Base-by-base conservation (phyloP, 306 rosid species). In the Hippophae gyantsensis region DNA sequence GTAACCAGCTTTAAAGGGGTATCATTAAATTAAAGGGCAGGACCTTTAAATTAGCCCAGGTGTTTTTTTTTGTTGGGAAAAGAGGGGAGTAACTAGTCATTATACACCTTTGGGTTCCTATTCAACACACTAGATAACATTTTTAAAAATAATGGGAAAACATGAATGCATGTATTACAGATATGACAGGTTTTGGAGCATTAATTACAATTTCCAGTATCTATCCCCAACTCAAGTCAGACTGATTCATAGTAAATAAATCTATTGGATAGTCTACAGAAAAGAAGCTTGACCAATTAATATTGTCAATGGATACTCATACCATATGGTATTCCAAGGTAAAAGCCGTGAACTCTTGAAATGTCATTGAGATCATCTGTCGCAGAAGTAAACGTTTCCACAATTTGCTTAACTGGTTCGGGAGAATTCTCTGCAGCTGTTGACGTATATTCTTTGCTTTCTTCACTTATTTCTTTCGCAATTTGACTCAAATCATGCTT, bases 281-380 rank as follows among this genome's bases (percentile, higher is more conserved):
- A 5, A 6, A 25, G 25, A 10, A 18, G 10, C 12, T 38, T 42
- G 12, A 6, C 12, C 48, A 9, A n/a, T 38, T 48, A 43, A 18
- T 10, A 27, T 50, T 9, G 57, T 47, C 27, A 54, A 11, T 38
- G 64, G 74, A 13, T 52, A 64, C 18, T 57, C 95, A 63, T 82
- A 93, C 99, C 99, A 69, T 93, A 93, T 9, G 99, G 99, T 57
- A 93, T 76, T 65, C 99, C 99, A 60, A 86, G 79, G 58, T 85
- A 82, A 69, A 88, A 93, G 77, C 89, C 99, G 6, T 77, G 80
- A 60, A 82, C 69, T 61, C 68, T 75, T 10, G 95, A 80, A 59
- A 84, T 77, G 14, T 64, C 86, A 9, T 48, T 78, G 43, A 86
- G 76, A 74, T 85, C 90, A 38, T 79, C 85, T 6, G 81, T 63